phyloP scores from a whole-genome alignment of 2,329 filamentous ascomycete genomes.

The Fonsecaea multimorphosa region DNA sequence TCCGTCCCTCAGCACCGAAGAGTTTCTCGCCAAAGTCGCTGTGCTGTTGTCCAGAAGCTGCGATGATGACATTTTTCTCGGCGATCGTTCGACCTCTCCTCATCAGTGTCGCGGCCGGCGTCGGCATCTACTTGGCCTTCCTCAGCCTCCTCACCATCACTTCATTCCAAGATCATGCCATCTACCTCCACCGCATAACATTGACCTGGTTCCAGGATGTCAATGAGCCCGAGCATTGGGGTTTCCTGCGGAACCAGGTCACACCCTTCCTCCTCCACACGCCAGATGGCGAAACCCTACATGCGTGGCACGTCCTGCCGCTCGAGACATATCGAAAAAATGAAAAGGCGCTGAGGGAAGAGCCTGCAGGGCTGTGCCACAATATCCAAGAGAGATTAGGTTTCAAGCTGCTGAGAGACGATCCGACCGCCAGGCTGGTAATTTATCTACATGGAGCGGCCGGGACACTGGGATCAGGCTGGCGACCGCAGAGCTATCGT shows the following conservation, averaged over 20 bases:
- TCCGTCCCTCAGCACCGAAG: background rate
- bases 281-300: slow-evolving; percentile 42
- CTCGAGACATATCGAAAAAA: slow-evolving; percentile 54
- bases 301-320: slow-evolving; percentile 60
- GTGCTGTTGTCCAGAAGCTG: background rate
- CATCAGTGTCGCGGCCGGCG: slow-evolving; percentile 13
- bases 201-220: slow-evolving; percentile 63
- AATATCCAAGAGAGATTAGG: slow-evolving; percentile 48
- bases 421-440: slow-evolving; percentile 54
- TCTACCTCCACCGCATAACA: slow-evolving; percentile 62
- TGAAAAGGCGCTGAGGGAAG: slow-evolving; percentile 48
- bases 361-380: slow-evolving; percentile 46
- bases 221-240: slow-evolving; percentile 55
- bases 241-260: slow-evolving; percentile 58
- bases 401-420: slow-evolving; percentile 55
- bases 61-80: slow-evolving; percentile 19
- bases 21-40: slow-evolving; percentile 6
- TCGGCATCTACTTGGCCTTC: slow-evolving; percentile 52
- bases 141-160: slow-evolving; percentile 54
- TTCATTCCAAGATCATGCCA: slow-evolving; percentile 60
- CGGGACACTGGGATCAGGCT: slow-evolving; percentile 63
- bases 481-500: slow-evolving; percentile 62
- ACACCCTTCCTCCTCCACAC: slow-evolving; percentile 56
- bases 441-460: slow-evolving; percentile 63
- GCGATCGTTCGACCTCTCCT: slow-evolving; percentile 18